phyloP scores from a whole-genome alignment of 2,329 filamentous ascomycete species.

The Xylaria sp. region DNA sequence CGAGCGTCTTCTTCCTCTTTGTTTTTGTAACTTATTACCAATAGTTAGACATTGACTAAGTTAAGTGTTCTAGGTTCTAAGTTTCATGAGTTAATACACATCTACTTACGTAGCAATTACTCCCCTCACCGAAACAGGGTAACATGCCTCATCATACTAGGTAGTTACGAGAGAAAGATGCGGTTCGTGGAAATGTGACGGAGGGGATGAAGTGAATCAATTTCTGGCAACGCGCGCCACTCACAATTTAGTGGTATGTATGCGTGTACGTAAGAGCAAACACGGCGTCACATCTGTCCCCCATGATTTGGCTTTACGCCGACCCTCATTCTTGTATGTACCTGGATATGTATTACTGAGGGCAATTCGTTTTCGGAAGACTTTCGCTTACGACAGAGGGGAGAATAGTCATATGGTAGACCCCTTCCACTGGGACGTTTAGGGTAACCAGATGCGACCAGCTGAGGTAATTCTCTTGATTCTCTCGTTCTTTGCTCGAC shows the following conservation, averaged over 20 bases:
- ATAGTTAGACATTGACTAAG: background rate
- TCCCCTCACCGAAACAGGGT: background rate
- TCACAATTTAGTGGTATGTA: background rate
- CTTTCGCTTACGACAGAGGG: background rate
- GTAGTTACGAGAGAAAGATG: background rate
- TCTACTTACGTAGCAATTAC: background rate
- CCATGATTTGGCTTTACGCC: background rate
- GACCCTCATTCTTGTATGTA: background rate
- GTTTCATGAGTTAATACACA: too few species aligned
- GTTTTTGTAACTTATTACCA: background rate
- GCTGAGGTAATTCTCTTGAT: background rate
- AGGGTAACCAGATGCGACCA: background rate
- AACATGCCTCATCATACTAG: background rate
- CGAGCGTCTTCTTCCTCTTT: background rate
- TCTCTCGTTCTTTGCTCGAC: background rate
- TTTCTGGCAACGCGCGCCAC: background rate
- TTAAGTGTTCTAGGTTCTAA: background rate
- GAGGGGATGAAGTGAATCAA: background rate
- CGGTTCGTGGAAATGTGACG: background rate
- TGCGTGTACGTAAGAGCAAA: background rate
- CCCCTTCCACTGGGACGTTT: background rate
- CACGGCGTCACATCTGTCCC: background rate
- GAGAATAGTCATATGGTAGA: background rate
- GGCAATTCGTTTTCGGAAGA: background rate
- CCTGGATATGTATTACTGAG: background rate